Evolutionary conservation across 257 asterid genomes (phyloP).

Genomic region (Ajuga chamaepitys): DNA sequence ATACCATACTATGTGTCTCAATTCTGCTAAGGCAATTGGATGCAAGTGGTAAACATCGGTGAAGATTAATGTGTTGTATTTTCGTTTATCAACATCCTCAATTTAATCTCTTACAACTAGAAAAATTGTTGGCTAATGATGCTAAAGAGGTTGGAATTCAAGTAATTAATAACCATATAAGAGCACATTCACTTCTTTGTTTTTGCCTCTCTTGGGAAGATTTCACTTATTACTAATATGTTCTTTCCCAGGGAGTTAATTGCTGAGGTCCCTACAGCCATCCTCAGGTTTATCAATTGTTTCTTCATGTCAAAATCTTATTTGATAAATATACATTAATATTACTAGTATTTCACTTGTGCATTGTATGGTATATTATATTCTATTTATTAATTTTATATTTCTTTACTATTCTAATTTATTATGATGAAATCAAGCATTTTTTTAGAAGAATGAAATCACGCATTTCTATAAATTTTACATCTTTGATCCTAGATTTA

Average conservation of each 20-base stretch:
- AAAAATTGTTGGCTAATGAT: slow-evolving; percentile 51
- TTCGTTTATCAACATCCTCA: slow-evolving; percentile 16
- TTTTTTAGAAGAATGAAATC: no score
- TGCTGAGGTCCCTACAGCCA: slow-evolving; percentile 88
- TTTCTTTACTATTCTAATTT: no score
- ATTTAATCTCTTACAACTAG: slow-evolving; percentile 53
- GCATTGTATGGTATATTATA: no score
- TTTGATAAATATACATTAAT: no score
- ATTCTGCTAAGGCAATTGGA: no score
- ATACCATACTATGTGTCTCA: no score
- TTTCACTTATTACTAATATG: not conserved
- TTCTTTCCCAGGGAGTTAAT: slow-evolving; percentile 52
- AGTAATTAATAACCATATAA: slow-evolving; percentile 39
- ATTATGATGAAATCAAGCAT: no score
- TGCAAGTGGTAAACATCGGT: not conserved
- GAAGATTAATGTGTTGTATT: not conserved
- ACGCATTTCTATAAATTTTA: no score
- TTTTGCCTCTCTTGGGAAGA: not conserved
- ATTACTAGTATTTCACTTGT: no score
- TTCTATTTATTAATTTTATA: no score
- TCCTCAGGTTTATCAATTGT: slow-evolving; percentile 78
- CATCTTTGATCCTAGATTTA: no score
- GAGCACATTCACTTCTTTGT: not conserved
- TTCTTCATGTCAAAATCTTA: no score
- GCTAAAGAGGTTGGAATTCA: slow-evolving; percentile 71